Evolutionary conservation across 1,139 yeast species (phyloP), one percentile per base, ranked within the genome.

Genomic region (Nakaseomyces nivariensis): DNA sequence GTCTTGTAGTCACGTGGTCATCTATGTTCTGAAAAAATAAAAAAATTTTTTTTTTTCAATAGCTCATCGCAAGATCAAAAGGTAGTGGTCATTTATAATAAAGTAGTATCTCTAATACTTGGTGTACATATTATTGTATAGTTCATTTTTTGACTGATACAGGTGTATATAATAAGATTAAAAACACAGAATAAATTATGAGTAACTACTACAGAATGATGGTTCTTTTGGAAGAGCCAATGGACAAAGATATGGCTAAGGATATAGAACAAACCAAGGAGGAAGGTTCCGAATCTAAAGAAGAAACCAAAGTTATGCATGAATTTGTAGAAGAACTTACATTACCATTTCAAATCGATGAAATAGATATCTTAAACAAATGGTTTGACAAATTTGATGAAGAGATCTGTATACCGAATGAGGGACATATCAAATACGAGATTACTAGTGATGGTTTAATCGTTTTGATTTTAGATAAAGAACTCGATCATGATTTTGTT

Each of bases 391-490:
- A 67, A 47, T 82, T 82, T 58, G 88, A 82, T 60, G 79, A 72
- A 43, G 67, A 67, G 33, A 72, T 82, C 26, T 84, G 86, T 33
- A 72, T 77, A 53, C 87, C 86, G 31, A 81, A 82, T 58, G 85
- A 81, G 55, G 82, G 79, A 5, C 77, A 77, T 58, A 77, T 82
- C 55, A 81, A 81, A 60, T 82, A 82, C 59, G 87, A 82, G 58
- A 85, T 81, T 6, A 85, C 85, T 4, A 79, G 84, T 53, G 88
- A 82, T 60, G 88, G 88, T 4, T 66, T 82, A 52, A 82, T 82
- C 51, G 81, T 82, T 40, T 72, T 82, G 41, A 72, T 82, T 33
- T 79, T 80, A 26, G 71, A 68, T 49, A 62, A 62, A 29, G 62
- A 61, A 9, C 52, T 57, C 37, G 66, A 61, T 40, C 34, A 45